Conservation (phyloP, 2,329 filamentous ascomycete genomes). For the Trichoderma arundinaceum region DNA sequence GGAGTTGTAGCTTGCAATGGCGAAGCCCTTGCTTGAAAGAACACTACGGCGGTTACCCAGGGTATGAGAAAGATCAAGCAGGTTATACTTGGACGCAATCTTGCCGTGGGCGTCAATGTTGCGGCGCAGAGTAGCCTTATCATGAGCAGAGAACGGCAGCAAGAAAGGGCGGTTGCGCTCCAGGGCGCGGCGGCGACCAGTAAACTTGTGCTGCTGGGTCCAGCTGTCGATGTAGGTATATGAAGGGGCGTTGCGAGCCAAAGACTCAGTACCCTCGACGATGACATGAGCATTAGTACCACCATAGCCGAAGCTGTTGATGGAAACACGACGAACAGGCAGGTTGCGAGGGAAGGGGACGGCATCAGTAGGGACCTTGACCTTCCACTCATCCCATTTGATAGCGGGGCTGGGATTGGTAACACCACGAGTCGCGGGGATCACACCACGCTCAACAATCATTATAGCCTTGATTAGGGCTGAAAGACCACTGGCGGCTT, state of each 20-base stretch:
- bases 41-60: conserved; percentile 13
- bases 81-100: conserved; percentile 13
- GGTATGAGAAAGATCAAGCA: conserved; percentile 20
- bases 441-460: conserved; percentile 5
- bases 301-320: conserved; percentile 29
- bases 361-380: conserved; percentile 21
- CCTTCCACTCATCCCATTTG: conserved; percentile 6
- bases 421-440: conserved; percentile 8
- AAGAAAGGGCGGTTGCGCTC: conserved; percentile 16
- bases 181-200: conserved; percentile 1
- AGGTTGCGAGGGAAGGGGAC: conserved; percentile 16
- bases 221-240: conserved; percentile 8
- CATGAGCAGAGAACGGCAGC: conserved; percentile 24
- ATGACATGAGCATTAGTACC: conserved; percentile 31
- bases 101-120: conserved; percentile 14
- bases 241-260: conserved; percentile 13
- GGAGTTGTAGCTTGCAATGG: conserved; percentile 3
- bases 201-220: conserved; percentile 1
- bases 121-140: conserved; percentile 11
- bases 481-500: conserved; percentile 37
- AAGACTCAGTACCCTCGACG: conserved; percentile 16
- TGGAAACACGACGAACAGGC: conserved; percentile 17
- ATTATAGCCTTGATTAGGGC: conserved; percentile 40
- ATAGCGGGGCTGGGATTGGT: conserved; percentile 35
- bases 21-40: conserved; percentile 8